Evolutionary conservation across 495 filamentous ascomycete genomes (phyloP).

Genomic region (Aspergillus diversus): DNA sequence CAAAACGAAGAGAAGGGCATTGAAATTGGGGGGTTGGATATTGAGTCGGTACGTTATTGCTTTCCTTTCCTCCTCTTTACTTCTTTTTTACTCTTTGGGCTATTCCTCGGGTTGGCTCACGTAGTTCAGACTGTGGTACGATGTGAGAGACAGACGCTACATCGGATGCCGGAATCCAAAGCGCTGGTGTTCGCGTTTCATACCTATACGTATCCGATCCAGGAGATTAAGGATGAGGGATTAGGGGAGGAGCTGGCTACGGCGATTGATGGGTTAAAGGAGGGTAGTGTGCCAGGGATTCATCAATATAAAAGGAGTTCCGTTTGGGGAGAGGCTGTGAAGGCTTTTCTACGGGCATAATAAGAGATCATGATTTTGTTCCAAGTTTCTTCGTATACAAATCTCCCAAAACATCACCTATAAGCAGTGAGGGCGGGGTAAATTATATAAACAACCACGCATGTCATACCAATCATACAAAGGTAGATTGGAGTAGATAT

Average conservation of each 20-base stretch:
- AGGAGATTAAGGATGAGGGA: slow-evolving; percentile 70
- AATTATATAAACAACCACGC: no score
- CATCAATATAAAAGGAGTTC: slow-evolving; percentile 68
- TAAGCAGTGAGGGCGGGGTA: no score
- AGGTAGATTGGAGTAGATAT: no score
- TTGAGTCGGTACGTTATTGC: slow-evolving; percentile 46
- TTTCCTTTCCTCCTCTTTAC: slow-evolving; percentile 7
- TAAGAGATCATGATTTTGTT: no score
- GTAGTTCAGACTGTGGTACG: slow-evolving; percentile 56
- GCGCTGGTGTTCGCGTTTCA: slow-evolving; percentile 80
- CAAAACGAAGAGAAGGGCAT: slow-evolving; percentile 17
- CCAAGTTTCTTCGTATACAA: no score
- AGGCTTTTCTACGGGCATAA: slow-evolving; percentile 55
- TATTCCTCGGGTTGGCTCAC: not conserved
- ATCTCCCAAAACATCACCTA: no score
- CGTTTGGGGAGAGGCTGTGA: slow-evolving; percentile 68
- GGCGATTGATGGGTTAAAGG: slow-evolving; percentile 73
- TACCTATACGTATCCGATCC: slow-evolving; percentile 74
- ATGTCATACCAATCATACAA: no score
- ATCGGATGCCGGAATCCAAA: slow-evolving; percentile 65
- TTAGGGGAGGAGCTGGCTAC: slow-evolving; percentile 63
- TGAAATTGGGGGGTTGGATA: slow-evolving; percentile 46
- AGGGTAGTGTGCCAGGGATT: slow-evolving; percentile 70
- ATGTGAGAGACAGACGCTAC: slow-evolving; percentile 77
- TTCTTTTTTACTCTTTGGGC: slow-evolving; percentile 3